Evolutionary conservation across 2,329 filamentous ascomycete genomes (phyloP), one percentile per base, ranked within the genome.

Genomic region (Alternaria sp.): DNA sequence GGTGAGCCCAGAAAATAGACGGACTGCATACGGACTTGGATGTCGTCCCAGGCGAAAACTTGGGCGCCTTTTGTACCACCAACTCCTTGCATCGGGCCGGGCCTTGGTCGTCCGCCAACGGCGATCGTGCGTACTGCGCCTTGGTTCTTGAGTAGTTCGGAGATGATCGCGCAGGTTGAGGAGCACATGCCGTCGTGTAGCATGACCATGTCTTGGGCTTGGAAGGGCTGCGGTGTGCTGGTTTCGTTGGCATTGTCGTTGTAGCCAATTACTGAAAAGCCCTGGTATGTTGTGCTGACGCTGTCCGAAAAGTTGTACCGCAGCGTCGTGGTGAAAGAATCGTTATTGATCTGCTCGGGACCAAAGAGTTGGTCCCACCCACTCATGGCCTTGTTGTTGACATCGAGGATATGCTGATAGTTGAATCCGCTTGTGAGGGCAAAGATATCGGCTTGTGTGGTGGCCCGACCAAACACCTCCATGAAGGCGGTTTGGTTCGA

Each of bases 171-270:
- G 71, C 82, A 84, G n/a, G 82, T 83, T 1, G 77, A 81, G 2
- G 81, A 80, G 69, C 82, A 84, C 76, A 81, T 81, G 60, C 82
- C 82, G 57, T 84, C 82, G 65, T 79, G 75, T 4, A 83, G 66
- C 75, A 83, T 77, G 30, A 82, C 73, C 58, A 83, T 81, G 65
- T 83, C 75, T 30, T 79, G 68, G 2, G 79, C 69, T 28, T 71
- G 58, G 64, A 82, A 83, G 1, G 78, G 77, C 61, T 79, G 76
- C 3, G 78, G 72, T 14, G 73, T 76, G 7, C 55, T 58, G 5
- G 70, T 74, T 63, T 78, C 71, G 20, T 74, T 76, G 25, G 69
- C 64, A 44, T 78, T 77, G 33, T 72, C 60, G 23, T 71, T 60
- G 55, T 74, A 77, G 6, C 77, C 79, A 18, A 73, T 76, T 51